These are phyloP conservation scores for Eutypa lata DNA, from an alignment of 2,329 filamentous ascomycete genomes.

Conservation along the genomic window DNA sequence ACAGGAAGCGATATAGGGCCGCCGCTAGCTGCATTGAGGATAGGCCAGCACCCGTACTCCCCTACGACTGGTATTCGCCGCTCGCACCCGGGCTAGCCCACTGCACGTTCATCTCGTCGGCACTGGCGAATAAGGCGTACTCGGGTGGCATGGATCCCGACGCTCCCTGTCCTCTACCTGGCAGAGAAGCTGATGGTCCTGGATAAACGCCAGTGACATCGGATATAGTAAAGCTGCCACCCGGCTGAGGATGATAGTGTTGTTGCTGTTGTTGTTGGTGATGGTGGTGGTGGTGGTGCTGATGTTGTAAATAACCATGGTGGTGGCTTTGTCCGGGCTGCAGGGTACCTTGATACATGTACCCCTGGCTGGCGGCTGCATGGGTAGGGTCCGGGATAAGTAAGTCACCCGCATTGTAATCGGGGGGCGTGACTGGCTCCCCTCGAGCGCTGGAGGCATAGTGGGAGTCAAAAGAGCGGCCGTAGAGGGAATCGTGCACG, in stretches of 20 bases:
- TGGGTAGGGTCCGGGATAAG: constrained; percentile 11
- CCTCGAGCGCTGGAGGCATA: constrained; percentile 4
- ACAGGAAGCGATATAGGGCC: background rate
- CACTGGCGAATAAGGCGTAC: constrained; percentile 8
- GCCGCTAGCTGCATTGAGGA: background rate
- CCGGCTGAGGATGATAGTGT: constrained; percentile 1
- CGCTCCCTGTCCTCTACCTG: constrained; percentile 3
- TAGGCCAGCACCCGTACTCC: background rate
- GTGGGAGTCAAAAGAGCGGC: constrained; percentile 1
- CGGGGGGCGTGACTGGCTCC: constrained; percentile 8
- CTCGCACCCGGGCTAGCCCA: constrained; percentile 6
- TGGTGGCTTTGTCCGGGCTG: constrained; percentile 3
- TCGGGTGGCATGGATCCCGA: constrained; percentile 4
- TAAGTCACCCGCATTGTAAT: constrained; percentile 6
- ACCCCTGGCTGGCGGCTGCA: constrained; percentile 7
- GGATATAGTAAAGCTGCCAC: background rate
- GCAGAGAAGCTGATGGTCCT: constrained; percentile 3
- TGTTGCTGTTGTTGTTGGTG: constrained; percentile 2
- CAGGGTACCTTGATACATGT: constrained; percentile 6
- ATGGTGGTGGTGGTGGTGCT: background rate
- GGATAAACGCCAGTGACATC: constrained; percentile 18
- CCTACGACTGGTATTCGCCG: constrained; percentile 5
- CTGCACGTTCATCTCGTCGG: constrained; percentile 7
- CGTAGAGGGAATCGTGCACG: background rate
- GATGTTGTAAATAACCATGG: constrained; percentile 3